Evolutionary conservation across 2,329 filamentous ascomycete species (phyloP).

Genomic region (Orbilia javanica): DNA sequence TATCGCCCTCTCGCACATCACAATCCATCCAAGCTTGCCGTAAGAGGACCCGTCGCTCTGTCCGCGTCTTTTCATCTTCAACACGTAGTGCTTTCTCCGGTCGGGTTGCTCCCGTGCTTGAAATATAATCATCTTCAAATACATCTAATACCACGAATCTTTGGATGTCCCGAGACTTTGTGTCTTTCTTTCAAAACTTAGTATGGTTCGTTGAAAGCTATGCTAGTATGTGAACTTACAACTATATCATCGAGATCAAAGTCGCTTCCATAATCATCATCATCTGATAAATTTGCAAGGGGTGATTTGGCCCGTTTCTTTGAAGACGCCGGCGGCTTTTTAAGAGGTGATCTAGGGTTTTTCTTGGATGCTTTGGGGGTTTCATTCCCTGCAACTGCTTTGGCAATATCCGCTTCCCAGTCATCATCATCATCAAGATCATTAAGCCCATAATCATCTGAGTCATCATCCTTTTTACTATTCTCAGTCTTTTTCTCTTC

Average conservation of each 20-base stretch:
- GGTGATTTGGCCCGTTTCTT: constrained; percentile 29
- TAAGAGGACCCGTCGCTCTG: constrained; percentile 77
- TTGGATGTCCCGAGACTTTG: constrained; percentile 61
- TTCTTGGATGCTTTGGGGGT: constrained; percentile 16
- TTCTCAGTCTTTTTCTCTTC: neutral
- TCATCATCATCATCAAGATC: constrained; percentile 53
- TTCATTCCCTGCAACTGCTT: constrained; percentile 22
- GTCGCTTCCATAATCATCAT: constrained; percentile 57
- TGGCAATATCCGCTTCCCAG: constrained; percentile 51
- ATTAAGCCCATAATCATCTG: constrained; percentile 51
- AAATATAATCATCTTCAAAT: constrained; percentile 59
- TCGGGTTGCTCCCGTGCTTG: constrained; percentile 60
- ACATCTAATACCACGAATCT: constrained; percentile 61
- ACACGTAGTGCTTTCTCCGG: constrained; percentile 80
- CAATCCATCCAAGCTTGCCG: constrained; percentile 90
- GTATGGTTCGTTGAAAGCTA: constrained; percentile 44
- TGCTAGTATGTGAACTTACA: constrained; percentile 45
- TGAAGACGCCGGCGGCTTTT: constrained; percentile 14
- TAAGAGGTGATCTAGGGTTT: constrained; percentile 24
- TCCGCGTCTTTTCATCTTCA: constrained; percentile 79
- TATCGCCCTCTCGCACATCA: constrained; percentile 78
- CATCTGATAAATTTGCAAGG: constrained; percentile 13
- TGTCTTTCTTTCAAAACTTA: constrained; percentile 62
- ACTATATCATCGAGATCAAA: constrained; percentile 59
- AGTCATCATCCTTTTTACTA: constrained; percentile 1